phyloP scores from a whole-genome alignment of 2,329 filamentous ascomycete genomes.

The Cladophialophora exuberans region DNA sequence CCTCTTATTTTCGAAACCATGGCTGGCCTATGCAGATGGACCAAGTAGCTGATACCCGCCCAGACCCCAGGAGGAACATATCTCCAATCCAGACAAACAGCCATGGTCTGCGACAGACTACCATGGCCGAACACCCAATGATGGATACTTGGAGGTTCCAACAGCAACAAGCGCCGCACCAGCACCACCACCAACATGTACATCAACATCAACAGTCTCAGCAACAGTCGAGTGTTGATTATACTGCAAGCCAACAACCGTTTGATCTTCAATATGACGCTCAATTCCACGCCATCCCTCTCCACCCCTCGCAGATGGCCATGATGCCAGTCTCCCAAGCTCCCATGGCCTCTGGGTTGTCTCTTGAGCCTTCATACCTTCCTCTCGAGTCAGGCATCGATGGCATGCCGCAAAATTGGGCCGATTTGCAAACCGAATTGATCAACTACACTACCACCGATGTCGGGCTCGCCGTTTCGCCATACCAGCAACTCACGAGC shows the following conservation, averaged over 20 bases:
- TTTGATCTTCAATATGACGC: constrained; percentile 63
- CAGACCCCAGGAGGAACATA: constrained; percentile 43
- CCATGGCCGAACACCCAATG: constrained; percentile 47
- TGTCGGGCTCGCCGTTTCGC: constrained; percentile 51
- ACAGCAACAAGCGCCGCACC: constrained; percentile 36
- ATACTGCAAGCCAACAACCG: constrained; percentile 37
- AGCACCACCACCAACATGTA: constrained; percentile 35
- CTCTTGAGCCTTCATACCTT: constrained; percentile 67
- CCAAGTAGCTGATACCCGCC: constrained; percentile 39
- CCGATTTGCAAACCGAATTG: constrained; percentile 75
- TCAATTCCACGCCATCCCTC: constrained; percentile 55
- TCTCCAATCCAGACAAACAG: constrained; percentile 47
- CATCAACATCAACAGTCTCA: constrained; percentile 35
- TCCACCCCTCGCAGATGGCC: constrained; percentile 56
- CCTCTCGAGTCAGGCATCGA: constrained; percentile 59
- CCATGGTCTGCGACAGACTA: constrained; percentile 47
- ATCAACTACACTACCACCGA: constrained; percentile 56
- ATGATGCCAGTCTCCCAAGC: constrained; percentile 62
- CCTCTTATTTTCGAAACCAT: constrained; percentile 45
- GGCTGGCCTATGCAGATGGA: constrained; percentile 49
- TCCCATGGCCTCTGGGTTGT: constrained; percentile 61
- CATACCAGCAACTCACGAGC: constrained; percentile 53
- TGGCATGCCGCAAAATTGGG: constrained; percentile 71
- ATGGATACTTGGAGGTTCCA: constrained; percentile 53
- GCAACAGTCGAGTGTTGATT: constrained; percentile 25